Evolutionary conservation across 805 yeast species (phyloP), one percentile per base, ranked within the genome.

Genomic region (Saccharomycopsis sp.): DNA sequence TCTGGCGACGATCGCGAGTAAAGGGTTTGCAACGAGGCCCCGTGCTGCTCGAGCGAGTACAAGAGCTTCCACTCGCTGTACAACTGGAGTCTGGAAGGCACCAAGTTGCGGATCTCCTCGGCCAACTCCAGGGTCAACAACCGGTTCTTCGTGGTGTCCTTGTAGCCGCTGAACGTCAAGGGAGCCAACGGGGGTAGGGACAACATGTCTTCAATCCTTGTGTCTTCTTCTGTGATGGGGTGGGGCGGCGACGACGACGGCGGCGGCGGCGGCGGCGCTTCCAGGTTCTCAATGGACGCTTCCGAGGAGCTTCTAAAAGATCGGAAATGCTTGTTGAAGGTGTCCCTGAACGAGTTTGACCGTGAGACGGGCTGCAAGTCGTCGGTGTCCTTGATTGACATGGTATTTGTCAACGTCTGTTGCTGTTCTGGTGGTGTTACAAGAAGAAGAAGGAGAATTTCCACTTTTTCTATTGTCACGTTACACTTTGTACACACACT

Each of bases 21-120:
- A 13, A 92, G 59, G 0, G 97, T 87, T 43, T 72, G 76, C 40
- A 89, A 58, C 0, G 95, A 83, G 0, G 94, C 79, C 0, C 98
- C 98, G 56, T 87, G 84, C 58, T 86, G 96, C 51, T 88, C 96
- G 46, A 85, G 60, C n/a, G 92, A 80, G 56, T 88, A 89, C 2
- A 77, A 58, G 37, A 92, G 59, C 4, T 69, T 60, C 98, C 97
- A 92, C 4, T 71, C 70, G 29, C 80, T 78, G 46, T 74, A 74
- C 18, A 89, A 65, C 56, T 86, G 96, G 30, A 83, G 63, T 35
- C 96, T 65, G 4, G 84, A 69, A 0, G 96, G 95, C 45, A 92
- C 57, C 39, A 85, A 68, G 20, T 66, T 63, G 34, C 95, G 67
- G 26, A 89, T 68, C 41, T 85, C 86, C 43, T 72, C 81, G 1